Evolutionary conservation across 2,329 filamentous ascomycete genomes (phyloP), one percentile per base, ranked within the genome.

Genomic region (Fusarium mangiferae): DNA sequence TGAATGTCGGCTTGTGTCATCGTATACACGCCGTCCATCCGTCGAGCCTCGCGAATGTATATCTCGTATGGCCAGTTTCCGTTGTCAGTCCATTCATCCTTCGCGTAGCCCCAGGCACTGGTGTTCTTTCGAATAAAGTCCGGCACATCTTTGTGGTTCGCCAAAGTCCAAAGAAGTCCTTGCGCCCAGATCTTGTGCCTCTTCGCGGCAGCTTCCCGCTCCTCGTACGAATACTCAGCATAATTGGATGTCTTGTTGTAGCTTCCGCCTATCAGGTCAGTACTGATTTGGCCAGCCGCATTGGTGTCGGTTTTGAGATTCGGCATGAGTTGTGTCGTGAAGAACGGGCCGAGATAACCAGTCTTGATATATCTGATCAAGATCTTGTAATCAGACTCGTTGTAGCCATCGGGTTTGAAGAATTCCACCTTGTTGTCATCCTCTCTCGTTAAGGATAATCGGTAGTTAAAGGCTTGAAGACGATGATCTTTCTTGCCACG

Each of bases 391-490:
- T 62, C 10, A 0, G 69, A 68, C 12, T 68, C 72, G 1, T 75
- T 75, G 38, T 75, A 75, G 4, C 18, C 66, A 2, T 46, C 56
- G 1, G 73, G 73, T 6, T 75, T 75, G 48, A 41, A 67, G 41
- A 75, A 75, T 1, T 69, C 39, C 6, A 67, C 35, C 20, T 70
- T 61, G 15, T 75, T 75, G 24, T 60, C 52, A 2, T 60, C 45
- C 1, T 70, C n/a, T 39, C 15, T 46, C 0, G 73, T 75, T 3
- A 75, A 24, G 3, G 48, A 61, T 1, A 75, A 10, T 7, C 73
- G 42, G 24, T 75, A 75, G 28, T 75, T 75, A 52, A 68, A 75
- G 11, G 73, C 57, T 39, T 75, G 73, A 4, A 75, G 73, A 2
- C 73, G 69, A 28, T 65, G 72, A 17, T 75, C 73, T 9, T 62